Evolutionary conservation across 1,284 basidiomycete genomes (phyloP).

Genomic region (Rhodotorula sp.): DNA sequence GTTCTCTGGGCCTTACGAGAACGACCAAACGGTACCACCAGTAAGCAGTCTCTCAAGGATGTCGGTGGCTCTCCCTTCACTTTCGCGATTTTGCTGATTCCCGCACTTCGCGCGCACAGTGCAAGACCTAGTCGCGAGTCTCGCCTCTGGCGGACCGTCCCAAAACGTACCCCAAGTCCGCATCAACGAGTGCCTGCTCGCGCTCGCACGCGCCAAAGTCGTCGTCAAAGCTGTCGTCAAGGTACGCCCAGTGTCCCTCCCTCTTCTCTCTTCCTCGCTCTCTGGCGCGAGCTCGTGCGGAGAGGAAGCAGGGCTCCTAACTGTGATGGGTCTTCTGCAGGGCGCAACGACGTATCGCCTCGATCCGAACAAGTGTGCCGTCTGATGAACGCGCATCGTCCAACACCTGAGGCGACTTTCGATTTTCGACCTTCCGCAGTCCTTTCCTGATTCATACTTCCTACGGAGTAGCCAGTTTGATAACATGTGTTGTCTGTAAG

Average conservation of each 20-base stretch:
- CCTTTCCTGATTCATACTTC: too few relatives aligned
- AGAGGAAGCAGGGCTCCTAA: too few relatives aligned
- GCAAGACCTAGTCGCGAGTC: conserved; percentile 10
- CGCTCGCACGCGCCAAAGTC: conserved; percentile 34
- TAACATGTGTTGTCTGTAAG: too few relatives aligned
- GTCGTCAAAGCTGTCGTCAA: conserved; percentile 25
- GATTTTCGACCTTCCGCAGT: too few relatives aligned
- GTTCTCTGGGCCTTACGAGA: conserved; percentile 34
- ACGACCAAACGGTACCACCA: conserved; percentile 22
- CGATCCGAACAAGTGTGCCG: conserved; percentile 19
- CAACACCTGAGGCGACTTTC: too few relatives aligned
- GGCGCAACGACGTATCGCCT: conserved; percentile 24
- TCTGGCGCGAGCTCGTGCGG: too few relatives aligned
- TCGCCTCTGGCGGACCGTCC: neutral
- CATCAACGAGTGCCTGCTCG: conserved; percentile 36
- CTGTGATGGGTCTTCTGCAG: neutral
- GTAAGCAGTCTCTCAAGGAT: conserved; percentile 26
- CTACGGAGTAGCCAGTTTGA: too few relatives aligned
- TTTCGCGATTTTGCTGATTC: neutral
- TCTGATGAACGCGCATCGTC: neutral
- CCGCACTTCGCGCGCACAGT: conserved; percentile 1
- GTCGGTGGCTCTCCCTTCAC: neutral
- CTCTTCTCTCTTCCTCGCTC: neutral
- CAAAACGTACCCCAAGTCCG: conserved; percentile 25
- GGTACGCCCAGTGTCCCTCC: conserved; percentile 5